Base-by-base conservation (phyloP, 345 rosid species). In the Eucalyptus sp. region DNA sequence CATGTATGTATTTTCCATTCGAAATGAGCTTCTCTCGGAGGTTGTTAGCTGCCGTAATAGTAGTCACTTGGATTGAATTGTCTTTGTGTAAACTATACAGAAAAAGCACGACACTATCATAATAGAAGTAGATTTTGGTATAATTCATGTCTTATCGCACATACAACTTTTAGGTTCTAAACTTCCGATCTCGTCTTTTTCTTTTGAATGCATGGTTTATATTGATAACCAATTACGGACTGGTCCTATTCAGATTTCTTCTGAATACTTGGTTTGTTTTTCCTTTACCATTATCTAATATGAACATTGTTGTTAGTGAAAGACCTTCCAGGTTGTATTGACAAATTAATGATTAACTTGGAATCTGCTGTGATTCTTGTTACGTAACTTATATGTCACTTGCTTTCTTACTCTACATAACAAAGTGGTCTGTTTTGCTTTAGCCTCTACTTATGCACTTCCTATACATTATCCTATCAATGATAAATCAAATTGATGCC, bases 11-110 rank as follows among this genome's bases (percentile, higher is more conserved):
- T 76, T 76, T 76, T 37, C 4, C 29, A 41, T 76, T 6, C 2
- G 29, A 41, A 76, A 41, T 0, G 1, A 6, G 48, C 1, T 5
- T 41, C 2, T 20, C 84, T 20, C 3, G 0, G 3, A 76, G 84
- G 48, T 20, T 41, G 84, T 76, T 41, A 76, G 29, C 84, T 3
- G 3, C 0, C 22, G 0, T 41, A 76, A 41, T 1, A 76, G 0
- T 41, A 76, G 84, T 41, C 0, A 3, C 83, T 76, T 76, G 3
- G 84, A 76, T 1, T 25, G 3, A 76, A 22, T 41, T 2, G 9
- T 41, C 27, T 76, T 37, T 20, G 9, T 41, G 48, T 76, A 41
- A 76, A 76, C 48, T 44, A 41, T 76, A 76, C 3, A 1, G 1
- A 22, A 68, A 41, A 37, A 76, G 16, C 84, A 41, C 8, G 7